Conservation (phyloP, 2,329 filamentous ascomycete species). For the Arthrobotrys sphaeroides region DNA sequence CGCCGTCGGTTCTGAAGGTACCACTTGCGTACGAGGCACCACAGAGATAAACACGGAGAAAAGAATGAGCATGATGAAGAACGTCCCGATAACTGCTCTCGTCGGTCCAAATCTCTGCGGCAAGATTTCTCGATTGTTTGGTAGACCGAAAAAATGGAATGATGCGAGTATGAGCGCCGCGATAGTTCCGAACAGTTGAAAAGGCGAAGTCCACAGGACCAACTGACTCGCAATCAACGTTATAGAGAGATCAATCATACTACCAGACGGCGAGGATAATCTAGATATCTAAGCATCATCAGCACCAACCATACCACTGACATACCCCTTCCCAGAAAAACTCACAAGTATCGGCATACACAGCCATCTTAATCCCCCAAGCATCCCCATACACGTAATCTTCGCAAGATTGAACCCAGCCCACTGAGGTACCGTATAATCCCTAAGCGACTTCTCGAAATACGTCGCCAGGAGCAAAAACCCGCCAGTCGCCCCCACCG, state of each 20-base stretch:
- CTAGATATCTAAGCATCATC: slow-evolving; percentile 23
- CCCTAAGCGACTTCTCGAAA: slow-evolving; percentile 40
- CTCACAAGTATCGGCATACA: slow-evolving; percentile 44
- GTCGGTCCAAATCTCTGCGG: slow-evolving; percentile 41
- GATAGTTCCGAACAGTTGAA: slow-evolving; percentile 40
- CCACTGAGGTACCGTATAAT: slow-evolving; percentile 17
- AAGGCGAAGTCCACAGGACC: slow-evolving; percentile 37
- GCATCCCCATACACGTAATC: slow-evolving; percentile 32
- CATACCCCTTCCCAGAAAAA: background rate
- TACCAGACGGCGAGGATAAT: slow-evolving; percentile 42
- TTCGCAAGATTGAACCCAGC: slow-evolving; percentile 35
- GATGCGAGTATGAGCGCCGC: slow-evolving; percentile 31
- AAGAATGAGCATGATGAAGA: slow-evolving; percentile 36
- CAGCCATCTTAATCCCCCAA: slow-evolving; percentile 48
- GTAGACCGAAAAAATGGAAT: slow-evolving; percentile 32
- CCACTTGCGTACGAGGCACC: slow-evolving; percentile 15
- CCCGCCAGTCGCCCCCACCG: slow-evolving; percentile 24
- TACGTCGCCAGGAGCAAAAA: slow-evolving; percentile 33
- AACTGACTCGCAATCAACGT: slow-evolving; percentile 40
- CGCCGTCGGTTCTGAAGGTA: slow-evolving; percentile 18
- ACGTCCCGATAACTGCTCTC: slow-evolving; percentile 5
- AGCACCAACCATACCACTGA: background rate
- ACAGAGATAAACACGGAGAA: slow-evolving; percentile 22
- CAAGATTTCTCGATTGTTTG: slow-evolving; percentile 35
- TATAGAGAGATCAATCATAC: slow-evolving; percentile 38